These are phyloP conservation scores for Aspergillus aculeatinus DNA, from an alignment of 2,329 filamentous ascomycete species.

Conservation along the genomic window DNA sequence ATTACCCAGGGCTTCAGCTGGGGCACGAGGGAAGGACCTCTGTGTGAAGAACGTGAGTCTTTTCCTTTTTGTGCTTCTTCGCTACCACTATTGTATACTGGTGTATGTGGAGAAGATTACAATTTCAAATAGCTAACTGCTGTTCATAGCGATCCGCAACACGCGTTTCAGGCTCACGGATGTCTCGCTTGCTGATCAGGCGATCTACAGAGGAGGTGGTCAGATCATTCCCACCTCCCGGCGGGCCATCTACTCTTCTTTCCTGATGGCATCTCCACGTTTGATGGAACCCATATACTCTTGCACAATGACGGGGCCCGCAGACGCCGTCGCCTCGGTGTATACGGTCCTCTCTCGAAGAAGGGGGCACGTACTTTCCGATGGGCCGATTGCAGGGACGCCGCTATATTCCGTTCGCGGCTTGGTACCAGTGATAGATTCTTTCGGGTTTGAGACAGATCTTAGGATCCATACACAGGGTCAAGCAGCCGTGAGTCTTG, in stretches of 20 bases:
- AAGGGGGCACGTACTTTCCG: slow-evolving; percentile 88
- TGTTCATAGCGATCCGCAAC: slow-evolving; percentile 77
- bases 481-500: slow-evolving; percentile 81
- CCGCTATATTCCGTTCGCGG: slow-evolving; percentile 90
- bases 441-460: slow-evolving; percentile 97
- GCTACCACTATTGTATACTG: too few species aligned
- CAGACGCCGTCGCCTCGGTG: slow-evolving; percentile 80
- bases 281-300: slow-evolving; percentile 96
- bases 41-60: slow-evolving; percentile 92
- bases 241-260: slow-evolving; percentile 90
- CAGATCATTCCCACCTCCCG: slow-evolving; percentile 96
- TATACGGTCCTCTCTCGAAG: slow-evolving; percentile 90
- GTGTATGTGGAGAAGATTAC: too few species aligned
- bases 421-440: slow-evolving; percentile 92
- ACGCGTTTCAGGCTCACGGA: slow-evolving; percentile 97
- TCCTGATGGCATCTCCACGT: slow-evolving; percentile 92
- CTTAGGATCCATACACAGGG: slow-evolving; percentile 94
- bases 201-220: slow-evolving; percentile 91
- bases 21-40: slow-evolving; percentile 89
- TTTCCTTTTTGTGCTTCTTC: neutral
- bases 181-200: slow-evolving; percentile 78
- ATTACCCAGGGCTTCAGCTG: slow-evolving; percentile 96
- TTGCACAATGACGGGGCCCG: slow-evolving; percentile 88
- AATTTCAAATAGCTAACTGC: slow-evolving; percentile 4
- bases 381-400: slow-evolving; percentile 90